Evolutionary conservation across 352 stramenopile species (phyloP).

Genomic region (Albugo candida): DNA sequence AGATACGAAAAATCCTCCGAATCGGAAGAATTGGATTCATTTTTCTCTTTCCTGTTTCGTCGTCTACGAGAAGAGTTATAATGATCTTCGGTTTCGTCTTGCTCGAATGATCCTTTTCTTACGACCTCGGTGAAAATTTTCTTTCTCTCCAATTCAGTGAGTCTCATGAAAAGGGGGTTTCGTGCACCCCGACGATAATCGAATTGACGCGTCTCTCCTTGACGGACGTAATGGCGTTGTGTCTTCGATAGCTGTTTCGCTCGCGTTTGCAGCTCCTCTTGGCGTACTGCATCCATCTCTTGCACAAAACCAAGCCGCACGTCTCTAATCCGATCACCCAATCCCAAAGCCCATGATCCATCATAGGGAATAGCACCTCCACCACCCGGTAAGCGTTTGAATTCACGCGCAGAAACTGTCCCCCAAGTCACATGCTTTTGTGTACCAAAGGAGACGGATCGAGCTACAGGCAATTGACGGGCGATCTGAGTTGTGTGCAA

Average conservation of each 20-base stretch:
- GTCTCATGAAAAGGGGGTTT: slow-evolving; percentile 56
- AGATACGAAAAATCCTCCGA: slow-evolving; percentile 46
- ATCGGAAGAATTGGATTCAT: neutral
- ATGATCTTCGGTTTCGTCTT: neutral
- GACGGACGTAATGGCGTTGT: slow-evolving; percentile 26
- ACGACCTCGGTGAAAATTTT: slow-evolving; percentile 32
- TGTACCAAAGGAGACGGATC: slow-evolving; percentile 21
- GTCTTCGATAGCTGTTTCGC: slow-evolving; percentile 41
- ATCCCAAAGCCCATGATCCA: slow-evolving; percentile 58
- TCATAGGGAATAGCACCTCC: slow-evolving; percentile 58
- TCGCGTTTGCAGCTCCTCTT: slow-evolving; percentile 28
- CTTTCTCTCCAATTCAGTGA: slow-evolving; percentile 51
- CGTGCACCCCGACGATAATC: slow-evolving; percentile 49
- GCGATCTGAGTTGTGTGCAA: slow-evolving; percentile 24
- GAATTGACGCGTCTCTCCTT: slow-evolving; percentile 62
- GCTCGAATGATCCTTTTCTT: slow-evolving; percentile 2
- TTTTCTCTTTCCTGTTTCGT: slow-evolving; percentile 6
- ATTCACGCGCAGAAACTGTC: slow-evolving; percentile 43
- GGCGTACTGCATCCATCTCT: slow-evolving; percentile 32
- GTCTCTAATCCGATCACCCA: slow-evolving; percentile 37
- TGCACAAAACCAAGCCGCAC: slow-evolving; percentile 48
- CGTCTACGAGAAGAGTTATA: slow-evolving; percentile 8
- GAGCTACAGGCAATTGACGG: slow-evolving; percentile 4
- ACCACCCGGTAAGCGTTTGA: slow-evolving; percentile 56
- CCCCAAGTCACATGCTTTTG: slow-evolving; percentile 68